phyloP scores from a whole-genome alignment of 2,329 filamentous ascomycete genomes.

The Tolypocladium amazonense region DNA sequence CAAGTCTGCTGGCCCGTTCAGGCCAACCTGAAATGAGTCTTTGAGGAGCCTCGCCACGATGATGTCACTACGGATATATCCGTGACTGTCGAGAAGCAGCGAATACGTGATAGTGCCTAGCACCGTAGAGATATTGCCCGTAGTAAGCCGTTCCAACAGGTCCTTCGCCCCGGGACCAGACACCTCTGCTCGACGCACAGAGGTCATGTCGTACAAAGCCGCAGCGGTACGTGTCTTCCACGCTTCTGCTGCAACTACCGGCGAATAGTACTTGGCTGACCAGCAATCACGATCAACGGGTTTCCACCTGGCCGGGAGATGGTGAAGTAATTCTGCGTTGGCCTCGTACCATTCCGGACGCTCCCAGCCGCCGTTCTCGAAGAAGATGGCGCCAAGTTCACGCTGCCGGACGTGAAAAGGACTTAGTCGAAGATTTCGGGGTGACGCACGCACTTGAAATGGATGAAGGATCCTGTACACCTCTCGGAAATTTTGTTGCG shows the following conservation, averaged over 20 bases:
- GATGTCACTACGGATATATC: slow-evolving; percentile 45
- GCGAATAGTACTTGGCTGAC: slow-evolving; percentile 46
- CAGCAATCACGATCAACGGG: slow-evolving; percentile 46
- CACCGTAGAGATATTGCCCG: slow-evolving; percentile 34
- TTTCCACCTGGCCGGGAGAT: slow-evolving; percentile 42
- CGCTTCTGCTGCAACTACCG: slow-evolving; percentile 48
- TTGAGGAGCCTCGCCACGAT: slow-evolving; percentile 41
- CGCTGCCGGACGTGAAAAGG: slow-evolving; percentile 45
- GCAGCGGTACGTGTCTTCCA: slow-evolving; percentile 55
- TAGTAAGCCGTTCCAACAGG: slow-evolving; percentile 43
- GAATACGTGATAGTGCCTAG: slow-evolving; percentile 44
- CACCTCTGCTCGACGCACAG: slow-evolving; percentile 46
- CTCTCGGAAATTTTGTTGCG: slow-evolving; percentile 50
- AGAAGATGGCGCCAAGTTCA: slow-evolving; percentile 47
- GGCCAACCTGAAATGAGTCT: slow-evolving; percentile 42
- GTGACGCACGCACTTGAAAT: slow-evolving; percentile 44
- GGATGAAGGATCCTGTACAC: slow-evolving; percentile 56
- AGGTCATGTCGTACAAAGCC: slow-evolving; percentile 53
- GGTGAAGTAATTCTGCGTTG: slow-evolving; percentile 39
- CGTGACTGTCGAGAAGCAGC: slow-evolving; percentile 41
- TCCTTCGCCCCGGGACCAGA: slow-evolving; percentile 44
- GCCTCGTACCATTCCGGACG: slow-evolving; percentile 51
- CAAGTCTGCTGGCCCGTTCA: slow-evolving; percentile 43
- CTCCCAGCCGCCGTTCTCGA: slow-evolving; percentile 51
- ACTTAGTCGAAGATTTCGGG: slow-evolving; percentile 46